Base-by-base conservation (phyloP, 2,329 filamentous ascomycete species). In the Epichloe brachyelytri region DNA sequence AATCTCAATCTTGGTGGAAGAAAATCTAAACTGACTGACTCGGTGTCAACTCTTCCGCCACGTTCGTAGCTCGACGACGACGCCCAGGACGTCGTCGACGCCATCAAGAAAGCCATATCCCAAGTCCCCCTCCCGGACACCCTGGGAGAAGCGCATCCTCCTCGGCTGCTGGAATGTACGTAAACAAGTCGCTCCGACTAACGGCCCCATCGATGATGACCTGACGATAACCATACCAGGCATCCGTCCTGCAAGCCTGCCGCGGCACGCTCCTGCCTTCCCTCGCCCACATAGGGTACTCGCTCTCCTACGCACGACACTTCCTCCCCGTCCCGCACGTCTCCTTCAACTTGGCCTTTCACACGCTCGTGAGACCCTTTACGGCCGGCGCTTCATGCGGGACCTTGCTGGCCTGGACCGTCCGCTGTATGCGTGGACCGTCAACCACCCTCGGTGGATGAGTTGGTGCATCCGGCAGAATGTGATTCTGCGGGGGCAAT, bases 391-490 rank as follows among this genome's bases (percentile, higher is more conserved):
- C 11, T 93, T 96, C 68, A 67, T 89, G 15, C 71, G 72, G 12
- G 76, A 83, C 50, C 78, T 80, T 26, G 75, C 56, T 11, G 52
- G 53, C 20, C 51, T 54, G 22, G 56, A 75, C 54, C 76, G 85
- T 20, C 75, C 77, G 4, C 71, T 96, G 4, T 83, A 85, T 59
- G 77, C 81, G 0, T 97, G 91, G 91, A 96, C 90, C 0, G 86
- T 95, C 48, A 95, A 97, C 63, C 77, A 85, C 14, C 77, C 79
- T 55, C 72, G 75, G 47, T 78, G 81, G 67, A 96, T 97, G 90
- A 77, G 81, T 59, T 95, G 88, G 88, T 77, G 80, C 56, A 79
- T 95, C 36, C 57, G 59, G 4, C 61, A 62, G 54, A 66, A 68
- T 14, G 17, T 6, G 6, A 1, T 26, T 26, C 30, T 15, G 5